A percentile compares a stretch with the other conserved stretches of the same genome.
Evolutionary conservation across 75 land plant species (phyloP).

Genomic region (Picea glauca): DNA sequence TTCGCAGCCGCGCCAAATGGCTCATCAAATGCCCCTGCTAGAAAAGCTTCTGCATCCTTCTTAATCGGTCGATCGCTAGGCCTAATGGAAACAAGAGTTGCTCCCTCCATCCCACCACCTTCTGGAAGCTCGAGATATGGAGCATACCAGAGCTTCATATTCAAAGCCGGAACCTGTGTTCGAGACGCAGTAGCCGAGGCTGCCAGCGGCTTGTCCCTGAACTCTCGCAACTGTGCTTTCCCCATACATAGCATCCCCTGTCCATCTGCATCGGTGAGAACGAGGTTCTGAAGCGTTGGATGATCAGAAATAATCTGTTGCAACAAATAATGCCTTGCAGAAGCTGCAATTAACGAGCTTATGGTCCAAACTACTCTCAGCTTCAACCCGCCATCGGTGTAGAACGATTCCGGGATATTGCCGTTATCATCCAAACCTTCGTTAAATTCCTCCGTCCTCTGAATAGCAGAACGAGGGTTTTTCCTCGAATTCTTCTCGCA

Average conservation of each 20-base stretch:
- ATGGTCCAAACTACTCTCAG: conserved; percentile 81
- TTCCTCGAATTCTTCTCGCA: too few species aligned
- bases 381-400: conserved; percentile 63
- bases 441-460: neutral
- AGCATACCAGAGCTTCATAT: conserved; percentile 66
- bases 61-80: conserved; percentile 37
- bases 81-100: conserved; percentile 49
- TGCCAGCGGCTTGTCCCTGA: conserved; percentile 52
- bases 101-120: conserved; percentile 42
- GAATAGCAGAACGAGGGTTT: too few species aligned
- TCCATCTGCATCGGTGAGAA: conserved; percentile 65
- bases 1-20: conserved; percentile 39
- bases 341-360: conserved; percentile 68
- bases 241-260: conserved; percentile 71
- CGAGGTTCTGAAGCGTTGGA: conserved; percentile 46
- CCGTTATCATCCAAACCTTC: conserved; percentile 29
- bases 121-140: conserved; percentile 55
- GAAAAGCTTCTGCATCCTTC: conserved; percentile 41
- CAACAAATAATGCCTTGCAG: conserved; percentile 57
- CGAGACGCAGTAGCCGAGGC: conserved; percentile 53
- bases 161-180: conserved; percentile 58
- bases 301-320: conserved; percentile 57
- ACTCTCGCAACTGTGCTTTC: conserved; percentile 61
- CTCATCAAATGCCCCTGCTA: conserved; percentile 54
- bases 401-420: conserved; percentile 50